Base-by-base conservation (phyloP, 2,329 filamentous ascomycete species). In the Aspergillus melleus region DNA sequence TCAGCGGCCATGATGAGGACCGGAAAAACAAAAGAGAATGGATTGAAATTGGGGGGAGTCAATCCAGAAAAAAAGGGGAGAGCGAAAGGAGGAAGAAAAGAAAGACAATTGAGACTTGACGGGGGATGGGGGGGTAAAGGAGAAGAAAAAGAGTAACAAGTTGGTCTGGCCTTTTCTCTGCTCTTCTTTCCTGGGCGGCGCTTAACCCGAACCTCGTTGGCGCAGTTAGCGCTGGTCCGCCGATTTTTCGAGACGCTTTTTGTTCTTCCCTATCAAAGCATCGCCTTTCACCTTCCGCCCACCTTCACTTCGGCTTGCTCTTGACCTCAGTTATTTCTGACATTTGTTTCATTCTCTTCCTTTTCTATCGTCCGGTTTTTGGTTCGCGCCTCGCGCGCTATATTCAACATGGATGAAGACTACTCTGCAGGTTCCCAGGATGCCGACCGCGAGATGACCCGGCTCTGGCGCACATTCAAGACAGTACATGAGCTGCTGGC, bases 401-500 rank as follows among this genome's bases (percentile, higher is more conserved):
- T 57, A 57, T 50, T 20, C 52, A 52, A 51, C 61, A 79, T 79
- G 77, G 77, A 79, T 55, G 76, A 75, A 22, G 75, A 77, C 44
- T 72, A 70, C 32, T 70, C 72, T 36, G 59, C 66, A 55, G 66
- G 71, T 59, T 74, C 74, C 58, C 70, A 68, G 32, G 77, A 79
- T 39, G 74, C 75, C 57, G 72, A 76, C 60, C 73, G 72, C 65
- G 75, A 78, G 66, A 76, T 77, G 70, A 83, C 86, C 65, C 88
- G 90, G 74, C 86, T 97, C 68, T 99, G 95, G 94, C 90, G 94
- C 77, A 92, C 93, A 70, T 96, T 91, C 87, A 88, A 88, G 78
- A 99, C 95, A 9, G 88, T 92, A 52, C 92, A 96, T 77, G 91
- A 99, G 83, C 96, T 99, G 94, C 89, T 95, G 69, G 83, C 86